These are phyloP conservation scores for Coemansia sp. DNA, from an alignment of 192 early-diverging fungal species.

Conservation along the genomic window DNA sequence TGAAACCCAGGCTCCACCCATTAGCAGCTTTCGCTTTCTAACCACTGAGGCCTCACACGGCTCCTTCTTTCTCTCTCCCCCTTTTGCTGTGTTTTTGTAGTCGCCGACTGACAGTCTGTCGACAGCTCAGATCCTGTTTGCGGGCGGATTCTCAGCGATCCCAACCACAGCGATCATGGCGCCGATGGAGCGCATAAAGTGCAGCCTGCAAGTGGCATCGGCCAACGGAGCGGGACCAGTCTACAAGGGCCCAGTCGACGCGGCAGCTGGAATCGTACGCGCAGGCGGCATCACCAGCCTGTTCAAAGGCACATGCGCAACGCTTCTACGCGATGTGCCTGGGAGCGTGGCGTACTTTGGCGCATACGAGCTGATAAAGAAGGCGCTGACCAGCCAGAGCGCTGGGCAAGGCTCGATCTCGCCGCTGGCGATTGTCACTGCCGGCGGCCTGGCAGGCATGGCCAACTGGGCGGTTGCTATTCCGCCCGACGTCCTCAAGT, in stretches of 20 bases:
- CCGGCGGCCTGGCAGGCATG: constrained; percentile 98
- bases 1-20: neutral
- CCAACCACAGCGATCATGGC: constrained; percentile 94
- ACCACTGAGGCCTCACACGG: neutral
- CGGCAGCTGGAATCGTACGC: constrained; percentile 74
- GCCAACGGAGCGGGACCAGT: constrained; percentile 40
- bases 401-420: constrained; percentile 75
- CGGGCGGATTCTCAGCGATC: constrained; percentile 92
- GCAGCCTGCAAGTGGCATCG: constrained; percentile 77
- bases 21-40: too few relatives aligned
- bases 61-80: neutral
- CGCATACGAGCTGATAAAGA: constrained; percentile 89
- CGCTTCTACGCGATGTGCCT: constrained; percentile 88
- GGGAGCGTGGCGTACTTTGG: constrained; percentile 96
- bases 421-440: constrained; percentile 80
- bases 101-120: constrained; percentile 56
- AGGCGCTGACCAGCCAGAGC: constrained; percentile 62
- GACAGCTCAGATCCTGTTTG: constrained; percentile 78
- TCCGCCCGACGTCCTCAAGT: constrained; percentile 88
- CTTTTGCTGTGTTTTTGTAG: constrained; percentile 12
- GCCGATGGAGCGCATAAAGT: constrained; percentile 96
- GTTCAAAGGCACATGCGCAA: constrained; percentile 94
- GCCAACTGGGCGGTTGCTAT: constrained; percentile 86
- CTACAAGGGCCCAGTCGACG: constrained; percentile 93
- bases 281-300: constrained; percentile 86